Conservation (phyloP, 768 basidiomycete genomes). For the Xerocomellus dryophilus region DNA sequence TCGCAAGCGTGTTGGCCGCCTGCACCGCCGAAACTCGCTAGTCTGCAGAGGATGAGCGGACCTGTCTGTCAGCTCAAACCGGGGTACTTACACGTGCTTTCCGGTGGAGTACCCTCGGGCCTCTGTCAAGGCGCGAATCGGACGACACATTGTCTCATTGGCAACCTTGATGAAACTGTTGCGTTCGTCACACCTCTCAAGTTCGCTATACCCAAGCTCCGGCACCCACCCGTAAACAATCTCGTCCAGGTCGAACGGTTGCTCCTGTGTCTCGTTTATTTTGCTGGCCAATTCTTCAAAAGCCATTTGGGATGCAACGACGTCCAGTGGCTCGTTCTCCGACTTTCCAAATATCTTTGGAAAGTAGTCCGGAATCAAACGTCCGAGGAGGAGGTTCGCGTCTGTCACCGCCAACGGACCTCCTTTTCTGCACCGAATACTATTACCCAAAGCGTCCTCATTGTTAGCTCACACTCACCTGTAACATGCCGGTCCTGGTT, state of each 20-base stretch:
- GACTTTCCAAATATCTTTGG: slow-evolving; percentile 92
- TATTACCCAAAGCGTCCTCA: not conserved
- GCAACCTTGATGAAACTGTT: slow-evolving; percentile 89
- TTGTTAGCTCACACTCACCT: slow-evolving; percentile 44
- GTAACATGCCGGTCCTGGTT: slow-evolving; percentile 92
- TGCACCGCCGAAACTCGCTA: slow-evolving; percentile 86
- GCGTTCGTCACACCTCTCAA: not conserved
- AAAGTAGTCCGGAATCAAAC: slow-evolving; percentile 87
- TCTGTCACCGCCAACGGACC: slow-evolving; percentile 92
- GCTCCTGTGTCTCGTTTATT: slow-evolving; percentile 65
- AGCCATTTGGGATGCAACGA: slow-evolving; percentile 59
- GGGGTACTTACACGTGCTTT: slow-evolving; percentile 54
- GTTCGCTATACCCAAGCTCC: not conserved
- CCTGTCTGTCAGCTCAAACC: not conserved
- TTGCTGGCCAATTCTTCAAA: slow-evolving; percentile 68
- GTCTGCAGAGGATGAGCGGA: slow-evolving; percentile 36
- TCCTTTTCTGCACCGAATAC: slow-evolving; percentile 58
- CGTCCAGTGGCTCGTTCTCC: slow-evolving; percentile 82
- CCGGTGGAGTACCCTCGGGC: slow-evolving; percentile 81
- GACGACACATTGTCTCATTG: slow-evolving; percentile 94
- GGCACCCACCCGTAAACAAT: slow-evolving; percentile 77
- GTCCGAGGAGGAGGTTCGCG: slow-evolving; percentile 86
- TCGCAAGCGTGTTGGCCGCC: slow-evolving; percentile 94
- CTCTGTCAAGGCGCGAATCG: slow-evolving; percentile 88
- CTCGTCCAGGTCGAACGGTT: slow-evolving; percentile 69